Evolutionary conservation across 306 rosid genomes (phyloP).

Genomic region (Castanea crenata): DNA sequence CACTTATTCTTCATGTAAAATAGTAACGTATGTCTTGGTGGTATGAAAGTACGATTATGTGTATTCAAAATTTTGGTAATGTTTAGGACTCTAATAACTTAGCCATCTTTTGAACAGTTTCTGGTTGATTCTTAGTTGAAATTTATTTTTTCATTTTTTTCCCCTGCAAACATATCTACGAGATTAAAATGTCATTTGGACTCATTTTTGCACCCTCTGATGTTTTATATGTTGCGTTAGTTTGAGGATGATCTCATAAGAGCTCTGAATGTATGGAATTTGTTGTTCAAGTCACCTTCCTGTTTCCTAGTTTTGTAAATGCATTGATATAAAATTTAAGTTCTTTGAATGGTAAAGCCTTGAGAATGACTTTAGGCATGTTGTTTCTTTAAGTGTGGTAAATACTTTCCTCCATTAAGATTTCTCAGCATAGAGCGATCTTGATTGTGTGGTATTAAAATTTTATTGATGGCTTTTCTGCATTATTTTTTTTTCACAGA

Average conservation of each 20-base stretch:
- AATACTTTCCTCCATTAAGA: neutral
- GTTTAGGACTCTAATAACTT: no score
- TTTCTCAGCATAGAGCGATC: neutral
- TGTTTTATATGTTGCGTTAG: neutral
- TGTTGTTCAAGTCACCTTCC: neutral
- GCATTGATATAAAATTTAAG: neutral
- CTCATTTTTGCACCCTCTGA: neutral
- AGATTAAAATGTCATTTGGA: neutral
- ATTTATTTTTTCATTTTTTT: neutral
- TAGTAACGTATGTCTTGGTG: no score
- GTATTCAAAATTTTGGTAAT: no score
- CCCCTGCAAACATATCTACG: neutral
- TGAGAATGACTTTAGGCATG: neutral
- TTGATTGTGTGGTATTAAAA: constrained; percentile 14
- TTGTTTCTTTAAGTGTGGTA: neutral
- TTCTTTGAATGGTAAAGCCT: neutral
- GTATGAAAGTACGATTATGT: no score
- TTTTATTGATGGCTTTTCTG: neutral
- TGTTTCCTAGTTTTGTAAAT: neutral
- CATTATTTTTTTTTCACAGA: constrained; percentile 17
- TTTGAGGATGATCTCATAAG: neutral
- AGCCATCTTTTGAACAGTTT: neutral
- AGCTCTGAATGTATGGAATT: neutral
- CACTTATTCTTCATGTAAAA: no score
- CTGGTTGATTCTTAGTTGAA: neutral